Conservation (phyloP, 176 grass and related monocot genomes). For the Oryza nivara region DNA sequence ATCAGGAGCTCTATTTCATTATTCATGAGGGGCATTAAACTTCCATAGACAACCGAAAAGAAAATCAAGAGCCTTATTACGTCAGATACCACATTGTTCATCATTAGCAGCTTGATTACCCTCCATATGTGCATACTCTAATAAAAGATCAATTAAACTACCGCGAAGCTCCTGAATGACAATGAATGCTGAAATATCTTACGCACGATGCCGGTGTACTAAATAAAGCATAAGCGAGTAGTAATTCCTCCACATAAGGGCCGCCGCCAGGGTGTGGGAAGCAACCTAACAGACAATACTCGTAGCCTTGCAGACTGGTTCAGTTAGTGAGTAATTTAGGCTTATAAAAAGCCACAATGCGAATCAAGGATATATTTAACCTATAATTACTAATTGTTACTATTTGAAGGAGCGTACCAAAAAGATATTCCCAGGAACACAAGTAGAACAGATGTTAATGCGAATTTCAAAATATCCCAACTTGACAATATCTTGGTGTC, state of each 20-base stretch:
- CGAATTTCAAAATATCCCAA: conserved; percentile 22
- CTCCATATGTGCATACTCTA: too few species aligned
- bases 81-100: too few species aligned
- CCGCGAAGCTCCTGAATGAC: too few species aligned
- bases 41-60: neutral
- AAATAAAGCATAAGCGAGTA: neutral
- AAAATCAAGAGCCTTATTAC: neutral
- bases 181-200: neutral
- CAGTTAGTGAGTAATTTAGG: neutral
- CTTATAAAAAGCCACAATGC: neutral
- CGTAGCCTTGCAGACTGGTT: neutral
- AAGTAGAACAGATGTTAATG: neutral
- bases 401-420: neutral
- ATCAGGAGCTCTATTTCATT: neutral
- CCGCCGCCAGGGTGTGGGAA: too few species aligned
- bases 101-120: too few species aligned
- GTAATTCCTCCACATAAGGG: neutral
- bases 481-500: neutral
- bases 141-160: too few species aligned
- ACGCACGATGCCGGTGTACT: neutral
- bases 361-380: neutral
- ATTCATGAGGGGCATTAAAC: neutral
- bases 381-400: neutral
- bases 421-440: neutral
- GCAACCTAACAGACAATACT: too few species aligned